Conservation (phyloP, 257 asterid species). For the Petrea volubilis region DNA sequence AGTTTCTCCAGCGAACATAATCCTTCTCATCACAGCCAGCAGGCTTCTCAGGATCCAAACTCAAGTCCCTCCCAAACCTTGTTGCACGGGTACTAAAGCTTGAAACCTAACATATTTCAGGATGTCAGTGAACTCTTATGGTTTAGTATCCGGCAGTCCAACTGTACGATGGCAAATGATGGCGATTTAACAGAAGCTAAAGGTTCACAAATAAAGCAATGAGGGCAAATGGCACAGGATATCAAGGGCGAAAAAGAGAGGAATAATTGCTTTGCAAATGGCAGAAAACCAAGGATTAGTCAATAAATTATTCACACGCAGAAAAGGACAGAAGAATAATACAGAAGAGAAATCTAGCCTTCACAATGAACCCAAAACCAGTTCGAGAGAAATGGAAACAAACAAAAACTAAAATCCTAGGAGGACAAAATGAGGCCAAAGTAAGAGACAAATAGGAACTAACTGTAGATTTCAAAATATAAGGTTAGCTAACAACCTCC, state of each 20-base stretch:
- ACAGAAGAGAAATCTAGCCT: conserved; percentile 12
- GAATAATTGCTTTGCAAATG: neutral
- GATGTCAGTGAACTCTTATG: neutral
- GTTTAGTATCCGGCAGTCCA: neutral
- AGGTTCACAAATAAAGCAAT: neutral
- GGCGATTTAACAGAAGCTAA: neutral
- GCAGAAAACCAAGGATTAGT: neutral
- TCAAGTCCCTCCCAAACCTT: conserved; percentile 40
- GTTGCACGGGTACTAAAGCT: conserved; percentile 80
- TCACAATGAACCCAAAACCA: conserved; percentile 13
- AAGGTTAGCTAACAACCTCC: conserved; percentile 56
- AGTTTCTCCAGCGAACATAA: conserved; percentile 77
- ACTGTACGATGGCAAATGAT: neutral
- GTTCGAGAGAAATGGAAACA: conserved; percentile 6
- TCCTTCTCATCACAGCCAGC: conserved; percentile 64
- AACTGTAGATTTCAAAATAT: conserved; percentile 7
- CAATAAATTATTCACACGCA: conserved; percentile 2
- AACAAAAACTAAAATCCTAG: neutral
- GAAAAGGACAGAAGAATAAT: neutral
- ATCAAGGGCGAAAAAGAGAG: conserved; percentile 1
- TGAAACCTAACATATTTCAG: conserved; percentile 58
- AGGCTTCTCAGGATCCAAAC: conserved; percentile 52
- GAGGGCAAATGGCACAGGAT: neutral
- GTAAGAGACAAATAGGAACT: neutral
- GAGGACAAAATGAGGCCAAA: neutral